These are phyloP conservation scores for Xylariaceae sp. DNA, from an alignment of 2,329 filamentous ascomycete species.

Conservation along the genomic window DNA sequence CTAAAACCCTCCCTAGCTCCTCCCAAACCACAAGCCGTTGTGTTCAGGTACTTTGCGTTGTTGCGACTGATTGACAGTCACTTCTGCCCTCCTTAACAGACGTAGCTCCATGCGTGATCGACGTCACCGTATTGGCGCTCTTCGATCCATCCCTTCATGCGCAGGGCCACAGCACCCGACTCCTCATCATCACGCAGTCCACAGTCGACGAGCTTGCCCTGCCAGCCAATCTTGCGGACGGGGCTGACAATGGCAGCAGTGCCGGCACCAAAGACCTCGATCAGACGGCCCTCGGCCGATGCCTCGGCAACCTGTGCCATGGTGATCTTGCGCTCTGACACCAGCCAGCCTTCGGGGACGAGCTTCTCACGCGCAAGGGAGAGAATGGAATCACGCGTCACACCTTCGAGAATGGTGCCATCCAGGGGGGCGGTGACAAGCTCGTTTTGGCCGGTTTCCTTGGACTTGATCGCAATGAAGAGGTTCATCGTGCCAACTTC, in stretches of 20 bases:
- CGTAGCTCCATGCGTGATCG: constrained; percentile 82
- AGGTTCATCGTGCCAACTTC: constrained; percentile 99
- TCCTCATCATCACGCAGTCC: constrained; percentile 76
- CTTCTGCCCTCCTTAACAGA: constrained; percentile 30
- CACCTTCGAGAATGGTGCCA: constrained; percentile 92
- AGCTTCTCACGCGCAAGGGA: constrained; percentile 78
- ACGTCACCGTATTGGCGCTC: constrained; percentile 92
- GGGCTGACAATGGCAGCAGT: constrained; percentile 94
- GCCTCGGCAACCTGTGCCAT: constrained; percentile 84
- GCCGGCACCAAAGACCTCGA: constrained; percentile 91
- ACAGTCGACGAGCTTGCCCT: constrained; percentile 73
- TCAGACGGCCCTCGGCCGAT: constrained; percentile 72
- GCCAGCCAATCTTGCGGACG: constrained; percentile 84
- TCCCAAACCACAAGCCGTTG: not conserved
- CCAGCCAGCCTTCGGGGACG: constrained; percentile 77
- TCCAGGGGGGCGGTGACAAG: constrained; percentile 92
- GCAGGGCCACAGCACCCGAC: constrained; percentile 76
- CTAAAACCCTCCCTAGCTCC: not conserved
- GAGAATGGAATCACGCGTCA: constrained; percentile 90
- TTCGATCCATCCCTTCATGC: constrained; percentile 97
- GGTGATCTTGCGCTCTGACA: constrained; percentile 85
- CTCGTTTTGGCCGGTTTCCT: constrained; percentile 84
- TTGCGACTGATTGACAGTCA: not conserved
- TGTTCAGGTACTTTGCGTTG: not conserved
- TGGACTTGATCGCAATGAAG: constrained; percentile 80